phyloP scores from a whole-genome alignment of 2,329 filamentous ascomycete genomes.

The Immersiporthe knoxdaviesiana region DNA sequence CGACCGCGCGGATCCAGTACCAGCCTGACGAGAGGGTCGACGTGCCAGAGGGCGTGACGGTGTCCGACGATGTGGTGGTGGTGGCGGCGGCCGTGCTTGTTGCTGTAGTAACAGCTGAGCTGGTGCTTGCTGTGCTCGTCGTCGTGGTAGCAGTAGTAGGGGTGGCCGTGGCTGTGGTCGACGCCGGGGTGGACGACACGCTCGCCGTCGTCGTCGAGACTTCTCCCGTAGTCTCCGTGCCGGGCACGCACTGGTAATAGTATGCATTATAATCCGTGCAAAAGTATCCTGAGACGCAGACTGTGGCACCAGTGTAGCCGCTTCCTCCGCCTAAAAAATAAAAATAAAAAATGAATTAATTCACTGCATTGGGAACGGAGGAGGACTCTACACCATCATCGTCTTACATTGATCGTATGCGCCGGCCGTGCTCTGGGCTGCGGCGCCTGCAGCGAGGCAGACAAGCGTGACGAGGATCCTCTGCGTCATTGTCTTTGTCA shows the following conservation, averaged over 20 bases:
- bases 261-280: slow-evolving; percentile 33
- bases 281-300: slow-evolving; percentile 31
- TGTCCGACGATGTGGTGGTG: slow-evolving; percentile 17
- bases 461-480: not conserved
- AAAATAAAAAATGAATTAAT: no score
- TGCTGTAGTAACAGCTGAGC: slow-evolving; percentile 21
- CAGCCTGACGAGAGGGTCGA: slow-evolving; percentile 50
- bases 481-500: not conserved
- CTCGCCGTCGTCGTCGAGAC: not conserved
- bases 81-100: slow-evolving; percentile 23
- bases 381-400: not conserved
- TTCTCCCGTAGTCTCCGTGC: not conserved
- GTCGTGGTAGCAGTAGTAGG: slow-evolving; percentile 10
- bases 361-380: not conserved
- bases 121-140: not conserved
- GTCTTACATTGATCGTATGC: slow-evolving; percentile 27
- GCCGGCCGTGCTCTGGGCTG: slow-evolving; percentile 24
- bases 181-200: not conserved
- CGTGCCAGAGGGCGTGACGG: slow-evolving; percentile 15
- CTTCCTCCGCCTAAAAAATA: slow-evolving; percentile 32
- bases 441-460: slow-evolving; percentile 11
- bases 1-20: slow-evolving; percentile 59
- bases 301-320: slow-evolving; percentile 28
- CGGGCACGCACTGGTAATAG: slow-evolving; percentile 28
- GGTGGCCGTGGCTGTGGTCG: not conserved